phyloP scores from a whole-genome alignment of 352 stramenopile species.

The Blastocystis sp. region DNA sequence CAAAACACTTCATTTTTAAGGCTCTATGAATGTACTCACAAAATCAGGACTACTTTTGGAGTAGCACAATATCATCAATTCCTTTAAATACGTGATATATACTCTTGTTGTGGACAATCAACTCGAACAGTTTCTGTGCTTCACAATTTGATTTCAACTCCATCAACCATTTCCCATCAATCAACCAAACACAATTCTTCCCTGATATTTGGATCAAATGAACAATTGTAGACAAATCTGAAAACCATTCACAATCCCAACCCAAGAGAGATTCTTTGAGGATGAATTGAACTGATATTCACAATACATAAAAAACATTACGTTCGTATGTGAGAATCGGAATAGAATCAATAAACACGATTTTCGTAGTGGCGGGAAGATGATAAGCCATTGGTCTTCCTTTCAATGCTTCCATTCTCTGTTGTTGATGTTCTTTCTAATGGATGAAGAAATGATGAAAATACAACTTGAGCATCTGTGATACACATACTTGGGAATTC shows the following conservation, averaged over 20 bases:
- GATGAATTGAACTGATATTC: background rate
- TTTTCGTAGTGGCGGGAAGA: no score
- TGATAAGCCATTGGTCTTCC: no score
- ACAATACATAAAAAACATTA: background rate
- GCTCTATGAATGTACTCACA: background rate
- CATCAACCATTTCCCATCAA: background rate
- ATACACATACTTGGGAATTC: no score
- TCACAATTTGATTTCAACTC: background rate
- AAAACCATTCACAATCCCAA: background rate
- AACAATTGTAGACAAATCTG: background rate
- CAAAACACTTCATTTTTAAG: background rate
- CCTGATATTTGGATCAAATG: background rate
- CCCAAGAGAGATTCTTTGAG: background rate
- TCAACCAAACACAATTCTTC: background rate
- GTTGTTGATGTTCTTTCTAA: no score
- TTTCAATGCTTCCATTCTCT: no score
- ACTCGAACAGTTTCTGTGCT: background rate
- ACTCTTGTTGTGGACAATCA: background rate
- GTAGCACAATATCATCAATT: background rate
- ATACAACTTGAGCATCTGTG: no score
- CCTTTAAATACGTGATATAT: background rate
- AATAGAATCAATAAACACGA: background rate
- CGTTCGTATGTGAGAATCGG: background rate
- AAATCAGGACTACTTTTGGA: background rate
- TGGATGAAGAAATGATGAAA: no score